Percentiles rank a stretch among this genome's conserved stretches.
These are phyloP conservation scores for Allium cepa DNA, from an alignment of 106 monocot genomes.

Conservation along the genomic window DNA sequence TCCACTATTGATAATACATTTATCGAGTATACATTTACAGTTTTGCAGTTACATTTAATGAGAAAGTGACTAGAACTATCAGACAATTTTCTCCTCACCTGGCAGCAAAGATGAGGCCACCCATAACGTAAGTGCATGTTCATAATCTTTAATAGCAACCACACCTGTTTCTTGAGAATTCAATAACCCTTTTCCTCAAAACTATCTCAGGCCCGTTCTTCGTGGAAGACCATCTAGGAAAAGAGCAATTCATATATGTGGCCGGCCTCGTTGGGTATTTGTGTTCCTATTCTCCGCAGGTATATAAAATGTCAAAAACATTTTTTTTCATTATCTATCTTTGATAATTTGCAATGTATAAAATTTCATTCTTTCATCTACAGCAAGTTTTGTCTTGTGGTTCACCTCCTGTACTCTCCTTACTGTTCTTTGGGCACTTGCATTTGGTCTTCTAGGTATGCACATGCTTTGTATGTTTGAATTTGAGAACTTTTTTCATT, in stretches of 20 bases:
- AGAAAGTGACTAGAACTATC: constrained; percentile 74
- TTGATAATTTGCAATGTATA: not conserved
- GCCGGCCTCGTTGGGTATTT: constrained; percentile 87
- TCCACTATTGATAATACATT: too few species aligned
- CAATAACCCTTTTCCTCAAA: not conserved
- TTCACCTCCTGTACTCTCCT: constrained; percentile 62
- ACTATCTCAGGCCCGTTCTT: constrained; percentile 66
- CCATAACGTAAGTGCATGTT: constrained; percentile 48
- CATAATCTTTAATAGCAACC: not conserved
- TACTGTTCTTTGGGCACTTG: constrained; percentile 62
- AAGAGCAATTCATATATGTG: constrained; percentile 92
- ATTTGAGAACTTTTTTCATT: not conserved
- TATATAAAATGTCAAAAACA: constrained; percentile 4
- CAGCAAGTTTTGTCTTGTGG: constrained; percentile 74
- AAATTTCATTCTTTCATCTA: not conserved
- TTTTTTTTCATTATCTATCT: not conserved
- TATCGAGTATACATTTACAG: constrained; percentile 23
- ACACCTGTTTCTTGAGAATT: not conserved
- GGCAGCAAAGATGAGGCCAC: constrained; percentile 84
- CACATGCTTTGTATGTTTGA: not conserved
- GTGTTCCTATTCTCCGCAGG: constrained; percentile 82
- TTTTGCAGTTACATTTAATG: constrained; percentile 87
- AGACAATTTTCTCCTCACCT: constrained; percentile 85
- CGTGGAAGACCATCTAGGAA: constrained; percentile 75
- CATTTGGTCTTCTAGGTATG: constrained; percentile 64